Evolutionary conservation across 2,329 filamentous ascomycete species (phyloP).

Genomic region (Ceratocystis ficicola): DNA sequence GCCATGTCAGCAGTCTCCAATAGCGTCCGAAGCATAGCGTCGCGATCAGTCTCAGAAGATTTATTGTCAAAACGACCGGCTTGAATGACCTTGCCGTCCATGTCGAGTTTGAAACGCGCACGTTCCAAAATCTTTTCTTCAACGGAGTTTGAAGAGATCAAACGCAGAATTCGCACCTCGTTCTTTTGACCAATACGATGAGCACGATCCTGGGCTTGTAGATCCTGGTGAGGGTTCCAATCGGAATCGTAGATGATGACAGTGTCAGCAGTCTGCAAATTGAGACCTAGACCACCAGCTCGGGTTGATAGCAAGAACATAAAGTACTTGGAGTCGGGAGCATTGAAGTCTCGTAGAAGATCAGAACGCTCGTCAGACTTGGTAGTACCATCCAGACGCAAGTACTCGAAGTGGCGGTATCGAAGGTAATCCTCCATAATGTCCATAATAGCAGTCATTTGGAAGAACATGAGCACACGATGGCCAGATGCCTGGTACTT

Average conservation of each 20-base stretch:
- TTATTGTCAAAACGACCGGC: conserved; percentile 99
- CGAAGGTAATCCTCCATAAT: conserved; percentile 99
- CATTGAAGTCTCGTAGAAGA: conserved; percentile 78
- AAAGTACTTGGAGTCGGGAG: conserved; percentile 81
- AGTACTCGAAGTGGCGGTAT: conserved; percentile 67
- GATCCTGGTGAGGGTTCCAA: conserved; percentile 98
- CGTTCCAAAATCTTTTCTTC: conserved; percentile 98
- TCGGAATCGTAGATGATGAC: conserved; percentile 99
- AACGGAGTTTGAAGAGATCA: conserved; percentile 93
- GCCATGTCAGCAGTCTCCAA: conserved; percentile 69
- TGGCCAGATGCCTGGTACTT: conserved; percentile 88
- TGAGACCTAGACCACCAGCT: conserved; percentile 93
- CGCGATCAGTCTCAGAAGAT: conserved; percentile 94
- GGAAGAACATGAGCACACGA: conserved; percentile 98
- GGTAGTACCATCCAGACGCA: conserved; percentile 90
- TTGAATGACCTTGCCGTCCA: conserved; percentile 99
- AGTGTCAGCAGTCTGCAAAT: conserved; percentile 92
- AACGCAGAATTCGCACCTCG: conserved; percentile 86
- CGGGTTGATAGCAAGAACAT: conserved; percentile 98
- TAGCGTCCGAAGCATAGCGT: conserved; percentile 88
- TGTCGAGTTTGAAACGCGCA: conserved; percentile 94
- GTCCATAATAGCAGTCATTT: conserved; percentile 99
- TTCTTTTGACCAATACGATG: conserved; percentile 99
- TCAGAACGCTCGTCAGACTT: conserved; percentile 96
- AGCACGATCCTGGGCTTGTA: conserved; percentile 97